Conservation (phyloP, 768 basidiomycete genomes). For the Neoboletus brunneissimus region DNA sequence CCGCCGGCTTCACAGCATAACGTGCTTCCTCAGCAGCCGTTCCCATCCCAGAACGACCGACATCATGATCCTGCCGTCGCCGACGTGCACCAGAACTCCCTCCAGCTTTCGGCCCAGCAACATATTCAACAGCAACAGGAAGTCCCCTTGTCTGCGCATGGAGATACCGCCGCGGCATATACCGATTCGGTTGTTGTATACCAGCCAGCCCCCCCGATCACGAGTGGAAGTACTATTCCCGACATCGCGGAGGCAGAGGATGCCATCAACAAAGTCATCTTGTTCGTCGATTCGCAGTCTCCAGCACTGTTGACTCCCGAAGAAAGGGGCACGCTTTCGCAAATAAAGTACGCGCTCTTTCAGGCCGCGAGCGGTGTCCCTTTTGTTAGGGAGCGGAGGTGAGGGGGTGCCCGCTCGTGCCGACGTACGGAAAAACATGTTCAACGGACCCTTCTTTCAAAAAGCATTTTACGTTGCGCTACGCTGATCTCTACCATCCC, state of each 20-base stretch:
- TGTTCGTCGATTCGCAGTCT: conserved; percentile 46
- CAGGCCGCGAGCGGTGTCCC: conserved; percentile 41
- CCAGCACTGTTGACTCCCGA: conserved; percentile 29
- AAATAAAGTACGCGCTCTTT: conserved; percentile 54
- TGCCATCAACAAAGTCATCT: conserved; percentile 52
- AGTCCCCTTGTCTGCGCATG: conserved; percentile 29
- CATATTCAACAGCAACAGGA: conserved; percentile 31
- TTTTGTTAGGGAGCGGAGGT: conserved; percentile 35
- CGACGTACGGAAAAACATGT: background rate
- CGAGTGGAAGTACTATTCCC: conserved; percentile 34
- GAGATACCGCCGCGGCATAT: conserved; percentile 25
- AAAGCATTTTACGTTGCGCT: conserved; percentile 19
- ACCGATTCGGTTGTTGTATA: conserved; percentile 32
- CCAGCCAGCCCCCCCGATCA: conserved; percentile 32
- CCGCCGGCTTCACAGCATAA: conserved; percentile 28
- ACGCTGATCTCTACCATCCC: conserved; percentile 10
- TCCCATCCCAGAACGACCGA: conserved; percentile 26
- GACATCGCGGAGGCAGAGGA: conserved; percentile 51
- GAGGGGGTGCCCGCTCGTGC: conserved; percentile 2
- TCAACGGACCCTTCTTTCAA: conserved; percentile 10
- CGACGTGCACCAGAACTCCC: conserved; percentile 27
- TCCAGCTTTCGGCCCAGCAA: conserved; percentile 31
- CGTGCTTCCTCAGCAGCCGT: conserved; percentile 31
- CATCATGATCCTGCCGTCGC: conserved; percentile 26
- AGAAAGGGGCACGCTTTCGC: conserved; percentile 42